phyloP scores from a whole-genome alignment of 768 basidiomycete species.

The Rhizopogon vulgaris region DNA sequence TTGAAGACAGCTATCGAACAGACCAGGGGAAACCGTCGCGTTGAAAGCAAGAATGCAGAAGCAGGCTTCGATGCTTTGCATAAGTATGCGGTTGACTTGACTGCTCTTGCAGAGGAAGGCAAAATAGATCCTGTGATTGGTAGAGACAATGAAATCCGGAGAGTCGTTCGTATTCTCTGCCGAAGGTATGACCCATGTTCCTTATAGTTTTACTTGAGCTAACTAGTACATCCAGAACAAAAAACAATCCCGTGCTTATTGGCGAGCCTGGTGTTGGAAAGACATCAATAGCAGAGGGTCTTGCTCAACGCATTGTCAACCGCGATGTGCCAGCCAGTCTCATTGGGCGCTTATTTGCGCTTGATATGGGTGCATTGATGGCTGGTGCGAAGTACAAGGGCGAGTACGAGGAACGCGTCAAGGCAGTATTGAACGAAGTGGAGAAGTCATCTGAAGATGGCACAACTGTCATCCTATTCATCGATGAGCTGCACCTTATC shows the following conservation, averaged over 20 bases:
- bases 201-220: not conserved
- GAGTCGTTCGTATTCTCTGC: conserved; percentile 78
- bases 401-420: conserved; percentile 96
- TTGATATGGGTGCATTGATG: conserved; percentile 96
- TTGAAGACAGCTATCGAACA: conserved; percentile 76
- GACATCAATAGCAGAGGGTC: conserved; percentile 90
- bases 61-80: conserved; percentile 89
- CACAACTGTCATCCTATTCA: conserved; percentile 82
- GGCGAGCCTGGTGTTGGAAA: conserved; percentile 96
- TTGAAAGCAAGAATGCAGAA: conserved; percentile 84
- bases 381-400: conserved; percentile 91
- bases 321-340: conserved; percentile 81
- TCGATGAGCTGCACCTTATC: conserved; percentile 92
- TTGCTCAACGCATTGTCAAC: conserved; percentile 92
- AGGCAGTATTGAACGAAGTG: conserved; percentile 86
- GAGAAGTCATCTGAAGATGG: conserved; percentile 82
- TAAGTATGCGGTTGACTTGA: conserved; percentile 86
- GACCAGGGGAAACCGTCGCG: conserved; percentile 74
- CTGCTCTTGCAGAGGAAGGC: conserved; percentile 81
- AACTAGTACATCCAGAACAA: conserved; percentile 59
- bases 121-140: conserved; percentile 96
- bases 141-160: conserved; percentile 86
- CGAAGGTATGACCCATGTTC: conserved; percentile 42
- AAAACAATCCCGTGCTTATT: conserved; percentile 96
- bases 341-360: conserved; percentile 69